Evolutionary conservation across 495 filamentous ascomycete species (phyloP).

Genomic region (Hypoxylon lienhwacheense): DNA sequence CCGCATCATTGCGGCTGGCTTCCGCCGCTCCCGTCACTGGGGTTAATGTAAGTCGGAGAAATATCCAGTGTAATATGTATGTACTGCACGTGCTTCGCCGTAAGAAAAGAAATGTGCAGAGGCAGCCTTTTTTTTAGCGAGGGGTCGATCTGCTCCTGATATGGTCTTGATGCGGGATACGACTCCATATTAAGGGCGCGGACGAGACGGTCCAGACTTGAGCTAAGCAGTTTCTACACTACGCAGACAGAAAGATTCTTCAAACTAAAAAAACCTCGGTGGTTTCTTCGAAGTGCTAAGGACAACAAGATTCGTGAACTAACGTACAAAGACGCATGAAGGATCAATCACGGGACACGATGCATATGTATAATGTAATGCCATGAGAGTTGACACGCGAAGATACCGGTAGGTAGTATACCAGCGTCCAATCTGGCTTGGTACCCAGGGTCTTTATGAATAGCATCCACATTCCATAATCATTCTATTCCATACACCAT

Average conservation of each 20-base stretch:
- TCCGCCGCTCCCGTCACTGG: slow-evolving; percentile 9
- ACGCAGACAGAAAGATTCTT: too few species aligned
- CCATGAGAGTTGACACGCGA: too few species aligned
- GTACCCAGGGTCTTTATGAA: too few species aligned
- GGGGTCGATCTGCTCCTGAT: slow-evolving; percentile 29
- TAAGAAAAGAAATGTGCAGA: not conserved
- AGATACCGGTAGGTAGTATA: too few species aligned
- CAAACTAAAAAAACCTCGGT: too few species aligned
- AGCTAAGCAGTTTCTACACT: slow-evolving; percentile 3
- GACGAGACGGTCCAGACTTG: slow-evolving; percentile 27
- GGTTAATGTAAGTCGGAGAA: slow-evolving; percentile 15
- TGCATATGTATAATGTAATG: slow-evolving; percentile 9
- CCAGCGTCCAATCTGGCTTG: too few species aligned
- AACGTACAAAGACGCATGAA: slow-evolving; percentile 29
- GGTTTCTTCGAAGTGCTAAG: too few species aligned
- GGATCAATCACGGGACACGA: slow-evolving; percentile 29
- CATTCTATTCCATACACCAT: too few species aligned
- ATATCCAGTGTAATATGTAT: too few species aligned
- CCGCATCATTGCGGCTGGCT: slow-evolving; percentile 11
- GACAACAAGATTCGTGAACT: slow-evolving; percentile 15
- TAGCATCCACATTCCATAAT: too few species aligned
- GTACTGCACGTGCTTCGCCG: slow-evolving; percentile 26
- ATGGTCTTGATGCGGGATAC: slow-evolving; percentile 14
- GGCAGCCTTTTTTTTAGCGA: too few species aligned
- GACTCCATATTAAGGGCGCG: slow-evolving; percentile 24